Conservation (phyloP, 1,139 yeast species). For the Diutina siamensis region DNA sequence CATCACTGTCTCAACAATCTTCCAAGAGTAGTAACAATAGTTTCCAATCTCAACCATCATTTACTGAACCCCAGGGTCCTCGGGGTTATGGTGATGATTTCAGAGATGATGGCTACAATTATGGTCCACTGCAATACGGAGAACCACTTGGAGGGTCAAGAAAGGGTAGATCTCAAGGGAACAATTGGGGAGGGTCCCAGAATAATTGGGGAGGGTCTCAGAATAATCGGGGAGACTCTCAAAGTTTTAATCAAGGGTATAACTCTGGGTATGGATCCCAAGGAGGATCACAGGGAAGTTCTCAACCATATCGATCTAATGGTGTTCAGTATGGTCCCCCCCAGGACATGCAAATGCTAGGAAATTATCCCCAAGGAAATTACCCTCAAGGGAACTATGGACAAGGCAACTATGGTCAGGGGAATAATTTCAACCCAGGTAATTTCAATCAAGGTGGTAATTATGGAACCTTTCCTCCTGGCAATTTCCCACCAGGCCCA, state of each 20-base stretch:
- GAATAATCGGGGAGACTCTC: background rate
- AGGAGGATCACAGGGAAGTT: too few species aligned
- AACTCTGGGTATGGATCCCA: background rate
- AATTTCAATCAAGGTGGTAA: background rate
- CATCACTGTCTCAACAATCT: background rate
- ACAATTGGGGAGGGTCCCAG: background rate
- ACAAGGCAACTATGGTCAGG: background rate
- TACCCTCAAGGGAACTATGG: background rate
- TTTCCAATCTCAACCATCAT: conserved; percentile 33
- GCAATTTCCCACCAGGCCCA: too few species aligned
- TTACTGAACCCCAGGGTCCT: background rate
- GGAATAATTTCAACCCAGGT: background rate
- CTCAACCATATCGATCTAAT: too few species aligned
- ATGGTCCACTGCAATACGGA: background rate
- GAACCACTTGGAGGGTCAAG: background rate
- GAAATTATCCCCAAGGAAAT: background rate
- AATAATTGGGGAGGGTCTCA: too few species aligned
- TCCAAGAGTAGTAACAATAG: conserved; percentile 10
- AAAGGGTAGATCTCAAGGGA: background rate
- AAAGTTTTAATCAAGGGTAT: background rate
- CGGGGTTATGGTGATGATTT: background rate
- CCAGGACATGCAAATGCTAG: background rate
- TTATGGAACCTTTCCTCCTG: background rate
- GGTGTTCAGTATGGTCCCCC: background rate
- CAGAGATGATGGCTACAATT: background rate